Conservation (phyloP, 306 rosid genomes). For the Cucumis sativus region Cucumber_9930_V3 NC_026655.2:201501-202000, state of each 20-base stretch:
- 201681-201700: constrained; percentile 86
- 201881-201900: not conserved
- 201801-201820: constrained; percentile 7
- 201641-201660: not conserved
- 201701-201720: constrained; percentile 52
- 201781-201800: constrained; percentile 21
- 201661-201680: constrained; percentile 29
- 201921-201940: not conserved
- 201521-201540: constrained; percentile 16
- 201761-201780: constrained; percentile 57
- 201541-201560: not conserved
- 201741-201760: constrained; percentile 72
- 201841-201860: not conserved
- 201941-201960: not conserved
- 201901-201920: not conserved
- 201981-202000: constrained; percentile 53
- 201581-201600: not conserved
- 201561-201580: not conserved
- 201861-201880: not conserved
- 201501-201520: constrained; percentile 74
- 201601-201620: not conserved
- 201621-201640: not conserved
- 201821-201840: not conserved
- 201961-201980: not conserved
- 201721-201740: constrained; percentile 42